Base-by-base conservation (phyloP, 371 early-diverging fungal genomes). In the Syncephalastrum sp. region DNA sequence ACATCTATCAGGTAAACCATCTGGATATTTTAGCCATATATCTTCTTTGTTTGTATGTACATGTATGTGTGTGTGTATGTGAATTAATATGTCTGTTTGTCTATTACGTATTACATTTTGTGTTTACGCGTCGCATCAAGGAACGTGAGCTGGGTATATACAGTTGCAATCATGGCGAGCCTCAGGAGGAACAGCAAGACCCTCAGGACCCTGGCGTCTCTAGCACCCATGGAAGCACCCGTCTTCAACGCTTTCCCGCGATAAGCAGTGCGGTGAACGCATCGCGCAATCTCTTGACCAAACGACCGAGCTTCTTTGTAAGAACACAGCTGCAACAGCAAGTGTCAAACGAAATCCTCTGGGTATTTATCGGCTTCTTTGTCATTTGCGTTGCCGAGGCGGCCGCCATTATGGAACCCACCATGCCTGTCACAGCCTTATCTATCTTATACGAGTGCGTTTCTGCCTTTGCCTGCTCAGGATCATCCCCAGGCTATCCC, bases 1-100 rank as follows among this genome's bases (percentile, higher is more conserved):
- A 77, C 23, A 59, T 77, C 13, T 77, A 74, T 46, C 75, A 77
- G 54, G 75, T 67, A 64, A 54, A 47, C 38, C 38, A 15, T 33
- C 38, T 33, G 38, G 8, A 0, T 0, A 10, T 10, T 33, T 33
- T 12, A 12, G 8, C 12, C 12, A 8, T 33, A 29, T 3, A 12
- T 12, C 38, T 33, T 33, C 8, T 5, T 33, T 33, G 38, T 1
- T 5, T 10, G 6, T 7, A 24, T 33, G 2, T 2, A 7, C 10
- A 33, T 33, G 38, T 33, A 5, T 33, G 29, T 29, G 29, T 29
- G 7, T 29, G 4, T 21, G 21, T 21, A 2, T 21, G 21, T 21
- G 21, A 21, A 21, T 21, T 21, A 21, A 29, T 29, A 29, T 29
- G 29, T 29, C 29, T 29, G 10, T 48, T 13, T 25, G 27, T 14